phyloP scores from a whole-genome alignment of 2,329 filamentous ascomycete species.

The Trichophaea hybrida region DNA sequence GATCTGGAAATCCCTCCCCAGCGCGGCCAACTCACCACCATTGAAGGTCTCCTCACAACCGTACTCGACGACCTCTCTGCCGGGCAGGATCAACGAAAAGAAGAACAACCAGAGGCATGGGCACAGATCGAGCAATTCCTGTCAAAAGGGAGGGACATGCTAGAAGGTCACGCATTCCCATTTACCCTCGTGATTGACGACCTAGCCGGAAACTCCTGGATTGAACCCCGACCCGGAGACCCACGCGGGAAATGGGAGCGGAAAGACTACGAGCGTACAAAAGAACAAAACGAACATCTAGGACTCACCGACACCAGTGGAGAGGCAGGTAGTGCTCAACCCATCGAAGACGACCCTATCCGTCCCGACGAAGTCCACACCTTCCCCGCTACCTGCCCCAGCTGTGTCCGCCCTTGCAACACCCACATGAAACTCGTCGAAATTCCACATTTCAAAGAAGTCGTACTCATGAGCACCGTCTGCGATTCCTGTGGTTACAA shows the following conservation, averaged over 20 bases:
- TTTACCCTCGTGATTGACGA: conserved; percentile 85
- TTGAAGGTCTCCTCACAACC: conserved; percentile 71
- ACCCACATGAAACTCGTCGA: conserved; percentile 99
- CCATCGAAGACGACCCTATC: conserved; percentile 37
- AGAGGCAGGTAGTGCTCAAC: conserved; percentile 28
- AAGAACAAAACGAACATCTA: conserved; percentile 73
- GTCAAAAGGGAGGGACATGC: conserved; percentile 57
- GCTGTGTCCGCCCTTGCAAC: conserved; percentile 69
- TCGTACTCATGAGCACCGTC: conserved; percentile 85
- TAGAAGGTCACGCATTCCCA: conserved; percentile 63
- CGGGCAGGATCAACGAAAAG: conserved; percentile 70
- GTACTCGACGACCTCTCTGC: conserved; percentile 67
- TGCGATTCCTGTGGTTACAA: conserved; percentile 88
- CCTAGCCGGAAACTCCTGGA: conserved; percentile 89
- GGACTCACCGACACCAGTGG: conserved; percentile 45
- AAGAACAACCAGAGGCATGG: conserved; percentile 61
- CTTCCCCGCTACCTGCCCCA: conserved; percentile 82
- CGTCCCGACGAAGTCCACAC: conserved; percentile 84
- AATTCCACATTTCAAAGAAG: conserved; percentile 95
- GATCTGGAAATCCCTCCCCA: conserved; percentile 88
- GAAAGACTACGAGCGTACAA: conserved; percentile 65
- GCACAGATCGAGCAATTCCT: conserved; percentile 67
- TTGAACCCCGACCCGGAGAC: conserved; percentile 70
- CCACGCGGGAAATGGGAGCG: conserved; percentile 78
- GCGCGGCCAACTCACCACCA: conserved; percentile 79